A percentile compares a stretch with the other conserved stretches of the same genome.
Evolutionary conservation across 768 basidiomycete genomes (phyloP).

Genomic region (Lenzites betulinus): DNA sequence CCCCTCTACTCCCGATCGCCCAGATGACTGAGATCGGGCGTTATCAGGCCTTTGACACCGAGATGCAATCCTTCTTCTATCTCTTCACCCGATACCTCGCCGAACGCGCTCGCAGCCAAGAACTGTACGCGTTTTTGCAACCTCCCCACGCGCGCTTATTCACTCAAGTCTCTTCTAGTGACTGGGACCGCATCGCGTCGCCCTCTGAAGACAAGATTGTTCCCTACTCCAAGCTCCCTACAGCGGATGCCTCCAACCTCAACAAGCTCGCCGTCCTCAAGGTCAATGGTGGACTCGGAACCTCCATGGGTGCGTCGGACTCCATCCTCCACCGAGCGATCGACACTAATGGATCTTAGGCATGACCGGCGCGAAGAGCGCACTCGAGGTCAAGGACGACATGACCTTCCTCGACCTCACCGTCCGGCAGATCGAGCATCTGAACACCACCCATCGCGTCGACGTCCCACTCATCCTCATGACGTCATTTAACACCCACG

Average conservation of each 20-base stretch:
- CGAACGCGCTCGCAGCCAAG: constrained; percentile 50
- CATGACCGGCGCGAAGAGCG: constrained; percentile 86
- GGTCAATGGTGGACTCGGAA: constrained; percentile 92
- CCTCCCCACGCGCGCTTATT: constrained; percentile 6
- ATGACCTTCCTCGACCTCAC: constrained; percentile 97
- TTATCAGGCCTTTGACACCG: constrained; percentile 81
- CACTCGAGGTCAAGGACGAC: constrained; percentile 95
- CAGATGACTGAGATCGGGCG: constrained; percentile 14
- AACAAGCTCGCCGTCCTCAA: constrained; percentile 95
- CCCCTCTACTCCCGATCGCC: background rate
- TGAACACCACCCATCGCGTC: constrained; percentile 80
- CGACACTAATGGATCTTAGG: constrained; percentile 42
- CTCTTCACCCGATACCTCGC: constrained; percentile 92
- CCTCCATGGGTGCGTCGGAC: constrained; percentile 70
- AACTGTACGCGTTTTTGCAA: constrained; percentile 62
- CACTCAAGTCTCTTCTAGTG: constrained; percentile 17
- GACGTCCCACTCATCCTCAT: constrained; percentile 97
- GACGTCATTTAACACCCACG: constrained; percentile 99
- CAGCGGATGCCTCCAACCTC: constrained; percentile 62
- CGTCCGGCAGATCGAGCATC: constrained; percentile 94
- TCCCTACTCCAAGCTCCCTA: constrained; percentile 73
- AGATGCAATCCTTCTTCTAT: constrained; percentile 96
- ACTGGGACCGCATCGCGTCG: constrained; percentile 63
- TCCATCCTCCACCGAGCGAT: background rate
- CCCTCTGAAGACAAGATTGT: constrained; percentile 86